Base-by-base conservation (phyloP, 768 basidiomycete genomes). In the Tulasnella sp. region DNA sequence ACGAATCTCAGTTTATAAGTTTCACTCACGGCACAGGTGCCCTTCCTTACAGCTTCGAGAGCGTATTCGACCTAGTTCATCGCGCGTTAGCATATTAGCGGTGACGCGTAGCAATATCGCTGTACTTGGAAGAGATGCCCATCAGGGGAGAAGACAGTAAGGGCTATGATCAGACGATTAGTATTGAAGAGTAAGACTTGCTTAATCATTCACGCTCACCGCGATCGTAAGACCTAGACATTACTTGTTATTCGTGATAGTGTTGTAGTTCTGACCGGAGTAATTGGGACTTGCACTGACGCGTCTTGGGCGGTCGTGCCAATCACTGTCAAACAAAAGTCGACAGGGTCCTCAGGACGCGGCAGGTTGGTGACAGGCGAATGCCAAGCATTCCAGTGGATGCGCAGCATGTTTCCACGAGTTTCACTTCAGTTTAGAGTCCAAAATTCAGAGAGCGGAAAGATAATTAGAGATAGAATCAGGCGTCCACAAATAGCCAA, bases 81-180 rank as follows among this genome's bases (percentile, higher is more conserved):
- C 32, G 14, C 2, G 40, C n/a, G 52, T 59, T 59, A 59, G 52
- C 59, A 66, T 75, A 67, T 73, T 5, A 32, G 75, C 74, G 73
- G 65, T 29, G 69, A 69, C 69, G 69, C 69, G 69, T 69, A 14
- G 32, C 37, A 52, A 29, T 44, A 37, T 52, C 41, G 14, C 47
- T 82, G 74, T 75, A 93, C 95, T 86, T 98, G 95, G 86, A 98
- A 97, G 77, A 99, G 84, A 83, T 99, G 97, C 19, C 97, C 97
- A 84, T 98, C 97, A 73, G 96, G 96, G 52, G 95, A 97, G 85
- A 97, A 96, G 79, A 96, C 94, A 75, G 96, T 98, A 75, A 98
- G 89, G 64, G 95, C 95, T 97, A 62, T 17, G 71, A 34, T 67
- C 67, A 77, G 75, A 42, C 34, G 42, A 5, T 70, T n/a, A n/a